phyloP scores from a whole-genome alignment of 805 yeast species.

The Maudiozyma pseudohumilis region DNA sequence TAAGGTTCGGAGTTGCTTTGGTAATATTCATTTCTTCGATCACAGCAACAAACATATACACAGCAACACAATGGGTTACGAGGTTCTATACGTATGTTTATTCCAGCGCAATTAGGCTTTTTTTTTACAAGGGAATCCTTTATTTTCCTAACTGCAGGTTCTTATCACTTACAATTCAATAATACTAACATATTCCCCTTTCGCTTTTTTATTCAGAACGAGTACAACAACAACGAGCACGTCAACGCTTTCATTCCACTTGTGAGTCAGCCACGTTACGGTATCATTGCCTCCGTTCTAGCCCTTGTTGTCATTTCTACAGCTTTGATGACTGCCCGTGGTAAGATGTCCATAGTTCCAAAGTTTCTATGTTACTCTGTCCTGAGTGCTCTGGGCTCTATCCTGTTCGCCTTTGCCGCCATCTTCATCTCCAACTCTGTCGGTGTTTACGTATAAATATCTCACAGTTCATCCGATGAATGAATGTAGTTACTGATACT shows the following conservation, averaged over 20 bases:
- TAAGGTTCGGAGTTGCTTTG: too few species aligned
- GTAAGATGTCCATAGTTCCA: constrained; percentile 10
- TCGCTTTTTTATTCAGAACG: constrained; percentile 11
- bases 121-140: neutral
- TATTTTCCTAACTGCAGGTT: neutral
- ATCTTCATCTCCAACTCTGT: constrained; percentile 35
- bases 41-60: too few species aligned
- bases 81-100: constrained; percentile 18
- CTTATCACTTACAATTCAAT: neutral
- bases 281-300: constrained; percentile 12
- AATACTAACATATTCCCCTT: neutral
- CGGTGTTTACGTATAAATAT: constrained; percentile 37
- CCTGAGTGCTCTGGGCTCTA: constrained; percentile 26
- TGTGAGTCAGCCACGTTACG: constrained; percentile 19
- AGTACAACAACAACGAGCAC: constrained; percentile 11
- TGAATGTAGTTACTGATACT: too few species aligned
- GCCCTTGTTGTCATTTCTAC: constrained; percentile 14
- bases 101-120: neutral
- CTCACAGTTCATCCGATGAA: too few species aligned
- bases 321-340: constrained; percentile 11
- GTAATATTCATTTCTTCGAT: too few species aligned
- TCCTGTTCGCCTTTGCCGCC: constrained; percentile 33
- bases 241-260: constrained; percentile 13
- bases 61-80: constrained; percentile 14
- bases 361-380: constrained; percentile 15